Conservation (phyloP, 2,329 filamentous ascomycete genomes). For the Ascomycota sp. region DNA sequence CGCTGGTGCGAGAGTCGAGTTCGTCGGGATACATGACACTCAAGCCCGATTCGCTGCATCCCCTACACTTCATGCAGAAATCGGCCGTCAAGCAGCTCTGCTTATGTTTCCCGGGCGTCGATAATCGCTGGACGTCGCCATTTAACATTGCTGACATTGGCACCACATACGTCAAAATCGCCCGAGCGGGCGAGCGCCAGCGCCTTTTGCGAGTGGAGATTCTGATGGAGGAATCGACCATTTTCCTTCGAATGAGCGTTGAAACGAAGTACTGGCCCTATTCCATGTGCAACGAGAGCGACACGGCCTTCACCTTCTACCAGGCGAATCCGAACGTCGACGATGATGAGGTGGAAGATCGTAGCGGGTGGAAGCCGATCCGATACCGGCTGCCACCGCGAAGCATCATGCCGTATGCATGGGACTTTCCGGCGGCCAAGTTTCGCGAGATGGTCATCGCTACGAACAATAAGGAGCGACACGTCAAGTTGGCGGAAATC, state of each 20-base stretch:
- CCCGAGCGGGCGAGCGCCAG: constrained; percentile 74
- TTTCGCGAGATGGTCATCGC: constrained; percentile 71
- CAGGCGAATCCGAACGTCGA: constrained; percentile 84
- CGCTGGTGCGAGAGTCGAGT: constrained; percentile 76
- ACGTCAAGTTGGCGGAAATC: constrained; percentile 89
- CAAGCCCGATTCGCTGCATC: constrained; percentile 55
- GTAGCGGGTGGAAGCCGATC: constrained; percentile 77
- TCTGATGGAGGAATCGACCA: constrained; percentile 75
- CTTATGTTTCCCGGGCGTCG: constrained; percentile 76
- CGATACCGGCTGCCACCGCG: constrained; percentile 76
- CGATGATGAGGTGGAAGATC: constrained; percentile 65
- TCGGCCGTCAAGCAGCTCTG: constrained; percentile 70
- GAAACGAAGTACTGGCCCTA: constrained; percentile 96
- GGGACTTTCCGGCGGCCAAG: constrained; percentile 97
- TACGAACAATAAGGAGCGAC: constrained; percentile 36
- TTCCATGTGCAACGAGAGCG: constrained; percentile 95
- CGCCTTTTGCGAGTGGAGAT: constrained; percentile 71
- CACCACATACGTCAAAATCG: constrained; percentile 78
- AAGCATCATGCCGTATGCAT: constrained; percentile 98
- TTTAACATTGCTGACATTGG: constrained; percentile 95
- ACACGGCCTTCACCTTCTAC: constrained; percentile 89
- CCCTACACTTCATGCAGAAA: constrained; percentile 75
- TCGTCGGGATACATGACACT: constrained; percentile 68
- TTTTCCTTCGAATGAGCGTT: constrained; percentile 75
- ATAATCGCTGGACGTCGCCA: constrained; percentile 92